A percentile compares a stretch with the other conserved stretches of the same genome.
Conservation (phyloP, 441 rosid genomes). For the Dalechampia spathulata region DNA sequence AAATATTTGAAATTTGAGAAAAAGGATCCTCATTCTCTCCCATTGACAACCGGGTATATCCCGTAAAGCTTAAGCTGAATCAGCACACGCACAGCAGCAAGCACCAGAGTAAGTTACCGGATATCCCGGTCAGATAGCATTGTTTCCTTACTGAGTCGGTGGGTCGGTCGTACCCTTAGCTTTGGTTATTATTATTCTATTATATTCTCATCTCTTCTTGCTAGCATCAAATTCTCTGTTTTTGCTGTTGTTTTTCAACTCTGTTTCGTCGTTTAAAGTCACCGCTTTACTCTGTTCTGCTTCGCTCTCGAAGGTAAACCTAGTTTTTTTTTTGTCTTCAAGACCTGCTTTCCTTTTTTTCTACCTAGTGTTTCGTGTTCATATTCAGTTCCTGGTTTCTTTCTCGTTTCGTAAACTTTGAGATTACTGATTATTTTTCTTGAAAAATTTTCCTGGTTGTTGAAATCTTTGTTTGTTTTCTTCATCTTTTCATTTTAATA, state of each 20-base stretch:
- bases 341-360: neutral
- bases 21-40: slow-evolving; percentile 13
- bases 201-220: no score
- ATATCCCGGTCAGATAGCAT: slow-evolving; percentile 30
- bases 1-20: no score
- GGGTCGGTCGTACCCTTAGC: slow-evolving; percentile 11
- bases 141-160: slow-evolving; percentile 10
- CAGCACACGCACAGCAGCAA: slow-evolving; percentile 10
- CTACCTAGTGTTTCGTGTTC: no score
- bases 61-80: slow-evolving; percentile 30
- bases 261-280: slow-evolving; percentile 17
- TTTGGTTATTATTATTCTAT: slow-evolving; percentile 1
- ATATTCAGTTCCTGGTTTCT: neutral
- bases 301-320: slow-evolving; percentile 17
- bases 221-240: slow-evolving; percentile 13
- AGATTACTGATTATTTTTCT: neutral
- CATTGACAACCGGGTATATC: slow-evolving; percentile 35
- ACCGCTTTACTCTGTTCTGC: slow-evolving; percentile 8
- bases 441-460: neutral
- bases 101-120: slow-evolving; percentile 21
- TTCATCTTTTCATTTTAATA: no score
- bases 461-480: neutral
- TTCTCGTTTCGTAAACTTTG: neutral
- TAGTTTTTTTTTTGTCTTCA: neutral
- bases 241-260: slow-evolving; percentile 5